Conservation (phyloP, 163 green algal genomes). For the Prototheca wickerhamii region DNA sequence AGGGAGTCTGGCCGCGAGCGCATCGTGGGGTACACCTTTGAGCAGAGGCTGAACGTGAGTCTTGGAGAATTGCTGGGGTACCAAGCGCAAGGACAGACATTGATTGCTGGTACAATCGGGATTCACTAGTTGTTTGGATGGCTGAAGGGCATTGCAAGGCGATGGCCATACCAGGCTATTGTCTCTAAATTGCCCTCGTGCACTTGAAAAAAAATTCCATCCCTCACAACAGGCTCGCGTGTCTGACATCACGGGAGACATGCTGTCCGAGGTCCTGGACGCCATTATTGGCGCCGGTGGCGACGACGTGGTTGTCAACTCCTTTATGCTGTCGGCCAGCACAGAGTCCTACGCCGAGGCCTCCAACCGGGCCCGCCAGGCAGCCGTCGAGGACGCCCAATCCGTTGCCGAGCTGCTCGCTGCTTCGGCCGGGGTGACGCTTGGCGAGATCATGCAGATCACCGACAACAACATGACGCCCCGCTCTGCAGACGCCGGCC, state of each 20-base stretch:
- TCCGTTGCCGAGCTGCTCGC: neutral
- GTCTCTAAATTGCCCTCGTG: too few species aligned
- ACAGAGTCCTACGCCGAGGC: neutral
- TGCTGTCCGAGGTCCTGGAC: neutral
- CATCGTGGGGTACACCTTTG: slow-evolving; percentile 3
- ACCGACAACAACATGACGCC: slow-evolving; percentile 1
- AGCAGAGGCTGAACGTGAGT: neutral
- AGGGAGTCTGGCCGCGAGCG: too few species aligned
- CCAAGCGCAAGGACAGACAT: too few species aligned
- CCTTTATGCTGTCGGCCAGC: neutral
- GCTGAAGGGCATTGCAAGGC: too few species aligned
- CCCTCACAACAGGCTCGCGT: too few species aligned
- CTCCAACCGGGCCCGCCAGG: neutral
- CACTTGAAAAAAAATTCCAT: too few species aligned
- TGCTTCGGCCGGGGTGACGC: neutral
- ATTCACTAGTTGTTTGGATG: too few species aligned
- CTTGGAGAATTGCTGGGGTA: too few species aligned
- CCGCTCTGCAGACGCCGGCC: too few species aligned
- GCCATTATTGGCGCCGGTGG: neutral
- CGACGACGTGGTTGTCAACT: neutral
- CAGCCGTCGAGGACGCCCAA: neutral
- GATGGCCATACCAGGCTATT: too few species aligned
- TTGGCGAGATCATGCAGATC: neutral
- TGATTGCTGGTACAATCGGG: too few species aligned
- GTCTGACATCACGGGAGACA: too few species aligned